These are phyloP conservation scores for Dictyostelium purpureum DNA, from an alignment of 78 protist species.

Conservation along the genomic window DNA sequence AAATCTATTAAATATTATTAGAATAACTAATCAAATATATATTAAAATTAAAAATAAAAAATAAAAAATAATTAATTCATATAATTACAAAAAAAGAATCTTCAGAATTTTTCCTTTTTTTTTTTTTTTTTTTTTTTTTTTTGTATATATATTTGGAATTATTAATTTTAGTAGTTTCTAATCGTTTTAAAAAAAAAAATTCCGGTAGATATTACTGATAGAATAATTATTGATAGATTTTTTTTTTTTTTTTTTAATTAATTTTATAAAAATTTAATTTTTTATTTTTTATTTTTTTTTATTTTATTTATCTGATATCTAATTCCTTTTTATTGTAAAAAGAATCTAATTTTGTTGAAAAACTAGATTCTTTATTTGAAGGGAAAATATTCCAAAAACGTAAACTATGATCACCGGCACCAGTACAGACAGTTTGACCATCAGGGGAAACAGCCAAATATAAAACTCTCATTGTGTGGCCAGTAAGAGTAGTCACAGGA, in stretches of 20 bases:
- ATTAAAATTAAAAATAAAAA: no score
- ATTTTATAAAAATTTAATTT: background rate
- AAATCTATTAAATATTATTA: no score
- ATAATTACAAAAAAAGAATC: no score
- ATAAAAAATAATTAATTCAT: no score
- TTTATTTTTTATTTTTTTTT: background rate
- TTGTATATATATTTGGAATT: no score
- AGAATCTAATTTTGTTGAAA: conserved; percentile 19
- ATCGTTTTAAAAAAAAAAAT: no score
- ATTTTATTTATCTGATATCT: conserved; percentile 28
- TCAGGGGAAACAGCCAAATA: conserved; percentile 96
- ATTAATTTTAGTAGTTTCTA: no score
- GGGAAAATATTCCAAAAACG: conserved; percentile 98
- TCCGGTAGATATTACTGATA: no score
- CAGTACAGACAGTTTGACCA: conserved; percentile 94
- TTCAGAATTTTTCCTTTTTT: no score
- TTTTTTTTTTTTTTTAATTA: background rate
- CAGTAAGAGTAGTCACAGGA: conserved; percentile 80
- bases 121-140: no score
- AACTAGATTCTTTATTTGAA: conserved; percentile 44
- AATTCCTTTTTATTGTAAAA: conserved; percentile 32
- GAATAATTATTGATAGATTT: no score
- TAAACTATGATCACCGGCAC: conserved; percentile 99
- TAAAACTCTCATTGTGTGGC: conserved; percentile 95
- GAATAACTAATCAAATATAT: no score